Conservation (phyloP, 495 filamentous ascomycete genomes). For the Penicillium robsamsonii region DNA sequence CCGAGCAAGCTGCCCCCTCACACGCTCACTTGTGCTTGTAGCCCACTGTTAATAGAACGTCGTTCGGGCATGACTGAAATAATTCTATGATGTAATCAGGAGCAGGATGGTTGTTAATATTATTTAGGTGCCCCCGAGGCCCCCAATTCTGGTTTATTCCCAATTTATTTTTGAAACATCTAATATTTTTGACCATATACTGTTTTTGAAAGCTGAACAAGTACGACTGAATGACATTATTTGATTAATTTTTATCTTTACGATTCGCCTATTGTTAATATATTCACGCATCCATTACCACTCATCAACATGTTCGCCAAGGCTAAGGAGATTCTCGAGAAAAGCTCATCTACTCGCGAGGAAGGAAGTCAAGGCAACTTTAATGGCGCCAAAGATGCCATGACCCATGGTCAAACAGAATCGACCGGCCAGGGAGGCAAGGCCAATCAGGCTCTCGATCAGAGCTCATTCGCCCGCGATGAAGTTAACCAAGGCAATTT, state of each 20-base stretch:
- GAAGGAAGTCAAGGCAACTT: slow-evolving; percentile 18
- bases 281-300: background rate
- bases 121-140: slow-evolving; percentile 13
- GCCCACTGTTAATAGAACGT: background rate
- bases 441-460: slow-evolving; percentile 13
- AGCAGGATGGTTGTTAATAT: slow-evolving; percentile 3
- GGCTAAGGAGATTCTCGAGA: slow-evolving; percentile 14
- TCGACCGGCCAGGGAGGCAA: slow-evolving; percentile 11
- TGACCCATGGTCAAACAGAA: slow-evolving; percentile 15
- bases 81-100: slow-evolving; percentile 27
- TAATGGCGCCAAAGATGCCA: slow-evolving; percentile 9
- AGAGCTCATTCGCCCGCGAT: slow-evolving; percentile 12
- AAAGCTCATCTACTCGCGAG: slow-evolving; percentile 10
- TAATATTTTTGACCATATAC: background rate
- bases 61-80: slow-evolving; percentile 11
- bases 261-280: background rate
- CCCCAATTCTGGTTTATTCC: background rate
- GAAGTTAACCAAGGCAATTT: slow-evolving; percentile 14
- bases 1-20: background rate
- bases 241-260: slow-evolving; percentile 6
- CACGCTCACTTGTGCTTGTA: background rate
- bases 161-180: too few species aligned
- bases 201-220: slow-evolving; percentile 1
- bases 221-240: slow-evolving; percentile 8
- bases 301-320: slow-evolving; percentile 23